Evolutionary conservation across 305 asterid genomes (phyloP).

Genomic region (Plantago lanceolata): DNA sequence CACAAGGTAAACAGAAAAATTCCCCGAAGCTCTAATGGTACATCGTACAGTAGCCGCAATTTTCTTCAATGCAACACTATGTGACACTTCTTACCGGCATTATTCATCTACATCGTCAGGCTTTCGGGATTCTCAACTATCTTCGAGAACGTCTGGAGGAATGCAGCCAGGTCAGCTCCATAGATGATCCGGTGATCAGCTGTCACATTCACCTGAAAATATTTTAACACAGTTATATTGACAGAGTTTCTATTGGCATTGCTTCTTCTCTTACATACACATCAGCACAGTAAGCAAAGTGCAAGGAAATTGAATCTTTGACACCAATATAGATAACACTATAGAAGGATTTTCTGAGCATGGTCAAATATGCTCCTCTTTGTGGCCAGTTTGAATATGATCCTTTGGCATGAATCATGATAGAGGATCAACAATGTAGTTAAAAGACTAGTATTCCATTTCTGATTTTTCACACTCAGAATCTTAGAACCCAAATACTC

Average conservation of each 20-base stretch:
- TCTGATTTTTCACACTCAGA: no score
- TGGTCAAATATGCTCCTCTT: no score
- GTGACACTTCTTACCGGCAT: constrained; percentile 15
- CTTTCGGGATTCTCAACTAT: constrained; percentile 75
- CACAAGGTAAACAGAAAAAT: constrained; percentile 20
- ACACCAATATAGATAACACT: not conserved
- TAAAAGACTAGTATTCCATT: no score
- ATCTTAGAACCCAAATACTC: no score
- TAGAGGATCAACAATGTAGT: no score
- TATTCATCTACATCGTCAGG: constrained; percentile 69
- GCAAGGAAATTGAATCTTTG: not conserved
- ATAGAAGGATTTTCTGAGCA: no score
- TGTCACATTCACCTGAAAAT: constrained; percentile 45
- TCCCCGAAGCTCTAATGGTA: constrained; percentile 17
- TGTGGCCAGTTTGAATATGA: no score
- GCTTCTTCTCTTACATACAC: no score
- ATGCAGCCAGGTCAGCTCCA: constrained; percentile 87
- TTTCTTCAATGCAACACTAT: constrained; percentile 13
- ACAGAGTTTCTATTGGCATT: not conserved
- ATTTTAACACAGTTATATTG: not conserved
- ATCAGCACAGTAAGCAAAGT: not conserved
- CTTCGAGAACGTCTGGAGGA: constrained; percentile 51
- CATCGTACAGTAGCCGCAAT: constrained; percentile 16
- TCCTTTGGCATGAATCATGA: no score
- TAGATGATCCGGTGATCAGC: constrained; percentile 72